These are phyloP conservation scores for Sporisorium scitamineum DNA, from an alignment of 1,284 basidiomycete species.

Conservation along the genomic window DNA sequence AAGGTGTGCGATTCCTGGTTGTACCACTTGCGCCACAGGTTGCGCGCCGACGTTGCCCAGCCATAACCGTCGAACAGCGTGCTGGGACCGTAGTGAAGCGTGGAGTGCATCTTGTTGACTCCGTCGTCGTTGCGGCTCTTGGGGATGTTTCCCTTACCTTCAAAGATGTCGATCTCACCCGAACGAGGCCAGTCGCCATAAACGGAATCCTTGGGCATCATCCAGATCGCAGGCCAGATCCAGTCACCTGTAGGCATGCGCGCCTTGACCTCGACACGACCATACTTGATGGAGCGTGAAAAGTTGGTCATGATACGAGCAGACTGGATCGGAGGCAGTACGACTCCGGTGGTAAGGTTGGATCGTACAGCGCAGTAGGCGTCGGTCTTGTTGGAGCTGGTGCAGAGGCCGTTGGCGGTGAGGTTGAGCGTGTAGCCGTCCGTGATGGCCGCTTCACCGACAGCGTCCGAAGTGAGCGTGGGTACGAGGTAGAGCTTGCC, in stretches of 20 bases:
- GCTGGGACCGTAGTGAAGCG: slow-evolving; percentile 81
- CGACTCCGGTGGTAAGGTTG: slow-evolving; percentile 69
- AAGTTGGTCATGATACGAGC: slow-evolving; percentile 81
- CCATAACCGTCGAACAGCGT: slow-evolving; percentile 76
- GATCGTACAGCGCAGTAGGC: slow-evolving; percentile 71
- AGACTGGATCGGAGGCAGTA: slow-evolving; percentile 83
- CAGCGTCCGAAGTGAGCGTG: slow-evolving; percentile 81
- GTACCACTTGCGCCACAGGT: slow-evolving; percentile 77
- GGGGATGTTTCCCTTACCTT: slow-evolving; percentile 71
- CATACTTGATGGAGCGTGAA: slow-evolving; percentile 77
- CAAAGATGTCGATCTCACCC: slow-evolving; percentile 83
- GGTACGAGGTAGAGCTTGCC: slow-evolving; percentile 83
- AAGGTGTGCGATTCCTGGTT: slow-evolving; percentile 81
- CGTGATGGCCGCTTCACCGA: slow-evolving; percentile 75
- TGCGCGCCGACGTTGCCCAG: slow-evolving; percentile 79
- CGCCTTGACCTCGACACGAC: slow-evolving; percentile 84
- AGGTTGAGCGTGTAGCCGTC: slow-evolving; percentile 83
- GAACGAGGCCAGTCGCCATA: slow-evolving; percentile 84
- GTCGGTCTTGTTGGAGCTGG: slow-evolving; percentile 73
- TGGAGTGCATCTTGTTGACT: slow-evolving; percentile 77
- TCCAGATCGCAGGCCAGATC: slow-evolving; percentile 87
- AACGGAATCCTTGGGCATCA: slow-evolving; percentile 77
- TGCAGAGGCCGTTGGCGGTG: slow-evolving; percentile 78
- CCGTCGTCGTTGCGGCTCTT: slow-evolving; percentile 77
- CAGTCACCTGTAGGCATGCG: slow-evolving; percentile 79